A percentile compares a stretch with the other conserved stretches of the same genome.
These are phyloP conservation scores for Fusarium armeniacum DNA, from an alignment of 2,329 filamentous ascomycete genomes.

Conservation along the genomic window DNA sequence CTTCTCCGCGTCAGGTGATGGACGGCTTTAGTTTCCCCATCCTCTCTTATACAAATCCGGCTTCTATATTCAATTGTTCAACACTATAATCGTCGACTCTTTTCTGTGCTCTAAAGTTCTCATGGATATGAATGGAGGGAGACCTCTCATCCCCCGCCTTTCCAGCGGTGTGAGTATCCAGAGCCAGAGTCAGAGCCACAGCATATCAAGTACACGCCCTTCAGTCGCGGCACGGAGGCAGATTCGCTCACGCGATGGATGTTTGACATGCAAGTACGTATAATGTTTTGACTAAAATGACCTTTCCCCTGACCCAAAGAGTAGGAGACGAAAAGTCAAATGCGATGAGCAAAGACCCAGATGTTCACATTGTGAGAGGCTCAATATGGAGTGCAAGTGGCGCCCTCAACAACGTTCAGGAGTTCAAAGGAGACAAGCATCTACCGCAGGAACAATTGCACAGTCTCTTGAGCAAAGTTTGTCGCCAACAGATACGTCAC, in stretches of 20 bases:
- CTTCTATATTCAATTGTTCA: neutral
- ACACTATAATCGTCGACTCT: neutral
- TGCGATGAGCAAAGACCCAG: constrained; percentile 65
- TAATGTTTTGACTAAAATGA: fast-evolving
- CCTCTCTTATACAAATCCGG: constrained; percentile 18
- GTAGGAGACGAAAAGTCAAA: constrained; percentile 63
- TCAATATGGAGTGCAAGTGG: constrained; percentile 68
- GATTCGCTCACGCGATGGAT: constrained; percentile 53
- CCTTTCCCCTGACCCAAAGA: neutral
- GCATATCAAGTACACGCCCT: constrained; percentile 30
- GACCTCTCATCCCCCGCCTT: constrained; percentile 42
- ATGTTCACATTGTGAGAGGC: constrained; percentile 65
- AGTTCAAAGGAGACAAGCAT: constrained; percentile 36
- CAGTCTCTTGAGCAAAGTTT: constrained; percentile 39
- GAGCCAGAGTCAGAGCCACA: neutral
- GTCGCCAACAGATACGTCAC: constrained; percentile 51
- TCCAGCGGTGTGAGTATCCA: constrained; percentile 29
- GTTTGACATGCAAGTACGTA: constrained; percentile 61
- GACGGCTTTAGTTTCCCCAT: constrained; percentile 11
- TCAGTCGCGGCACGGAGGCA: constrained; percentile 41
- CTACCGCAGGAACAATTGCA: constrained; percentile 13
- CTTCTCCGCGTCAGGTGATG: constrained; percentile 36
- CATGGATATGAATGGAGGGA: constrained; percentile 35
- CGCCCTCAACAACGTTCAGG: constrained; percentile 53
- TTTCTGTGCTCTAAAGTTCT: neutral